Conservation (phyloP, 345 rosid genomes). For the Populus ilicifolia region DNA sequence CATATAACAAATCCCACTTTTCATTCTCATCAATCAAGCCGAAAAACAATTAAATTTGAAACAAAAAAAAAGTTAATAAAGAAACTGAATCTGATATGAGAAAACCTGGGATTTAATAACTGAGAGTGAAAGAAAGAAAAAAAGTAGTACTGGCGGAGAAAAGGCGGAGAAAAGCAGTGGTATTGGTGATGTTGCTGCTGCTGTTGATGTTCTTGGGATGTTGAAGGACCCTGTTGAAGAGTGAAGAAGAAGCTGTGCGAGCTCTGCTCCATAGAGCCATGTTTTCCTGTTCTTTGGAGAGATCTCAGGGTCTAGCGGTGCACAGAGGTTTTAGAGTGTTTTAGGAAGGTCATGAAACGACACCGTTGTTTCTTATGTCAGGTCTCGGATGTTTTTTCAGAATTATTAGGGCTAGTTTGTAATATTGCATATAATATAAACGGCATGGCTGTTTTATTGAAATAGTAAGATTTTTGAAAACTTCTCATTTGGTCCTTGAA, state of each 20-base stretch:
- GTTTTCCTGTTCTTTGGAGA: background rate
- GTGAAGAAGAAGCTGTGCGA: conserved; percentile 10
- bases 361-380: background rate
- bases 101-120: background rate
- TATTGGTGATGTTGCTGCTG: background rate
- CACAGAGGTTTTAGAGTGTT: background rate
- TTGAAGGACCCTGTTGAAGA: conserved; percentile 13
- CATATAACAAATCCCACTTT: background rate
- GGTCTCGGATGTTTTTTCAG: too few relatives aligned
- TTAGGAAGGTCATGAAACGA: background rate
- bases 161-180: background rate
- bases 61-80: background rate
- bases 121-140: background rate
- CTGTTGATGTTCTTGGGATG: background rate
- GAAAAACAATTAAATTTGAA: background rate
- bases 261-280: conserved; percentile 27
- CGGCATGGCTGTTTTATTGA: too few relatives aligned
- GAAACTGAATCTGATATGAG: background rate
- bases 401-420: background rate
- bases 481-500: too few relatives aligned
- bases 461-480: too few relatives aligned
- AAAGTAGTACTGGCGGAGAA: conserved; percentile 21
- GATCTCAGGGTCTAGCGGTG: background rate
- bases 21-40: background rate
- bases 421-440: too few relatives aligned